A percentile compares a stretch with the other conserved stretches of the same genome.
Conservation (phyloP, 164 flowering plant species). For the Tetrastigma voinierianum region DNA sequence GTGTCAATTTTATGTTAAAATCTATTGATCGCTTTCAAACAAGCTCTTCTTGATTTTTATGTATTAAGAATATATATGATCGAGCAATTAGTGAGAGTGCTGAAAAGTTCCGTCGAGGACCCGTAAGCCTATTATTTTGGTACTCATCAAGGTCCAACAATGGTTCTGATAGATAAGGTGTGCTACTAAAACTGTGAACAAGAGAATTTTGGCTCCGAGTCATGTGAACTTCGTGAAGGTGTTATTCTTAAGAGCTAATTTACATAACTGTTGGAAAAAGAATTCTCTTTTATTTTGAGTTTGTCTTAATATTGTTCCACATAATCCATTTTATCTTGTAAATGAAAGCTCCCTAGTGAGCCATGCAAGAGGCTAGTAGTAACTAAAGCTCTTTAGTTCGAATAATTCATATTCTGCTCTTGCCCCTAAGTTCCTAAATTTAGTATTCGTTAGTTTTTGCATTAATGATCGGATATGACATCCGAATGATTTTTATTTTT, state of each 20-base stretch:
- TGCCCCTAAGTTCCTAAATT: no score
- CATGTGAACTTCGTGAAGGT: constrained; percentile 89
- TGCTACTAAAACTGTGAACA: constrained; percentile 93
- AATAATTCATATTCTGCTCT: background rate
- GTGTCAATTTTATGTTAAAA: background rate
- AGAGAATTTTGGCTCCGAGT: constrained; percentile 71
- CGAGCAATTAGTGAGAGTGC: constrained; percentile 92
- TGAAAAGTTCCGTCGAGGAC: constrained; percentile 79
- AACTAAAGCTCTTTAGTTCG: background rate
- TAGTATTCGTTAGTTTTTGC: no score
- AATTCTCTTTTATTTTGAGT: background rate
- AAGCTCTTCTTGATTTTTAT: constrained; percentile 18
- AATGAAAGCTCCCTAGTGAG: background rate
- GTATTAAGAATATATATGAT: constrained; percentile 92
- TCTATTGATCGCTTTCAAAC: constrained; percentile 1
- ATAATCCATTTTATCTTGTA: background rate
- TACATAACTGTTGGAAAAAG: background rate
- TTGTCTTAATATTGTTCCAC: background rate
- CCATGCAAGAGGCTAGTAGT: background rate
- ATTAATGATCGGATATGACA: no score
- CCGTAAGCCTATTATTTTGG: constrained; percentile 82
- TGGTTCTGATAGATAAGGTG: constrained; percentile 78
- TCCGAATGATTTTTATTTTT: no score
- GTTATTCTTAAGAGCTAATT: constrained; percentile 4
- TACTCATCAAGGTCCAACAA: constrained; percentile 70